phyloP scores from a whole-genome alignment of 2,329 filamentous ascomycete species.

The Phyllosticta capitalensis region DNA sequence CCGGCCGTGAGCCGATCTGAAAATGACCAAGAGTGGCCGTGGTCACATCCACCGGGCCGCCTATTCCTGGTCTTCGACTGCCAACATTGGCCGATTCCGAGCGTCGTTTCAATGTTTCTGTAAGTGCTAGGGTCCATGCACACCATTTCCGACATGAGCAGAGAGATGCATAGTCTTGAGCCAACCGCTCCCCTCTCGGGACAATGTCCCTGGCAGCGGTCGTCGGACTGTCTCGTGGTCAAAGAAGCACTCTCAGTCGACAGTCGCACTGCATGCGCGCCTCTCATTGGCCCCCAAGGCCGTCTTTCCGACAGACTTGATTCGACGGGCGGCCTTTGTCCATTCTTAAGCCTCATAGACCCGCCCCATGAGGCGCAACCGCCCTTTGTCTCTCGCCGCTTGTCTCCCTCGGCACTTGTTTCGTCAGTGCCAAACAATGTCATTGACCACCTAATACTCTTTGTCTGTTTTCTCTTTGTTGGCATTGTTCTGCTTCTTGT shows the following conservation, averaged over 20 bases:
- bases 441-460: conserved; percentile 1
- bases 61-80: background rate
- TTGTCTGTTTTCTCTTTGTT: conserved; percentile 7
- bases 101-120: conserved; percentile 1
- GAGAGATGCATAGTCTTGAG: background rate
- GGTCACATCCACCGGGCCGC: background rate
- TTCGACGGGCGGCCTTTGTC: conserved; percentile 9
- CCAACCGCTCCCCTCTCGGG: background rate
- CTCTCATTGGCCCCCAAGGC: background rate
- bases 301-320: conserved; percentile 4
- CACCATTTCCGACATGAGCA: background rate
- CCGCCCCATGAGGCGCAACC: background rate
- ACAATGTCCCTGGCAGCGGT: conserved; percentile 5
- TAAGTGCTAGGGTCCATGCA: background rate
- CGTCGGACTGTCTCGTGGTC: conserved; percentile 5
- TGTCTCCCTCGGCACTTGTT: background rate
- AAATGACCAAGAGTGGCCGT: conserved; percentile 2
- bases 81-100: conserved; percentile 1
- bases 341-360: conserved; percentile 1
- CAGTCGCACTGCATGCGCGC: background rate
- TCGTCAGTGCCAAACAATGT: conserved; percentile 6
- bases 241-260: conserved; percentile 6
- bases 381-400: background rate
- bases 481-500: conserved; percentile 6
- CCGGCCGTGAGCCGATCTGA: conserved; percentile 1